Base-by-base conservation (phyloP, 768 basidiomycete species). In the Suillus spraguei region DNA sequence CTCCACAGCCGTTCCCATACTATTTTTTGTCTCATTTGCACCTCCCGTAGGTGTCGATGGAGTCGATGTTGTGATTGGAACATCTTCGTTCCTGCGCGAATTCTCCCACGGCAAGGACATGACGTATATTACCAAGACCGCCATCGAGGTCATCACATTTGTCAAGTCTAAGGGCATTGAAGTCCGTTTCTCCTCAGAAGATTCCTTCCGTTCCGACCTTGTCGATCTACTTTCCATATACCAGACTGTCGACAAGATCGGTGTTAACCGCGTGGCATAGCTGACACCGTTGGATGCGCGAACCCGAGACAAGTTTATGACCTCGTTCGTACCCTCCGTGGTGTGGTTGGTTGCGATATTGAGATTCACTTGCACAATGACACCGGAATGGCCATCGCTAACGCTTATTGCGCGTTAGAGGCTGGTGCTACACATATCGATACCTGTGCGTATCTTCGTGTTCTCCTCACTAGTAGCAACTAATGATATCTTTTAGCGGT, bases 101-200 rank as follows among this genome's bases (percentile, higher is more conserved):
- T 97, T 99, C 86, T 98, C 97, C 33, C 97, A 99, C 77, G 97
- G 97, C 73, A 99, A 99, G 87, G 97, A 99, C 78, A 99, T 99
- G 94, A 81, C 94, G 53, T 99, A 97, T 81, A 99, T 99, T 82
- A 97, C 97, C 83, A 98, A 96, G 81, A 92, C 94, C 44, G 97
- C 97, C 64, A 95, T 98, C 71, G 96, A 98, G 77, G 97, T 99
- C 69, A 99, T 99, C 79, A 87, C 97, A 71, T 99, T 91, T 71
- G 97, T 99, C 86, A 99, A 99, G 85, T 95, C 92, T 82, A 99
- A 98, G 91, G 91, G 90, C 65, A 97, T 99, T 72, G 97, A 99
- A 81, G 94, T 99, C 75, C 95, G 97, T 64, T 99, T 99, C 86
- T 99, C 97, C 5, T 96, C 97, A 35, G 97, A 99, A 78, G 97